Evolutionary conservation across 1,284 basidiomycete genomes (phyloP).

Genomic region (Austroboletus novae-zelandiae): DNA sequence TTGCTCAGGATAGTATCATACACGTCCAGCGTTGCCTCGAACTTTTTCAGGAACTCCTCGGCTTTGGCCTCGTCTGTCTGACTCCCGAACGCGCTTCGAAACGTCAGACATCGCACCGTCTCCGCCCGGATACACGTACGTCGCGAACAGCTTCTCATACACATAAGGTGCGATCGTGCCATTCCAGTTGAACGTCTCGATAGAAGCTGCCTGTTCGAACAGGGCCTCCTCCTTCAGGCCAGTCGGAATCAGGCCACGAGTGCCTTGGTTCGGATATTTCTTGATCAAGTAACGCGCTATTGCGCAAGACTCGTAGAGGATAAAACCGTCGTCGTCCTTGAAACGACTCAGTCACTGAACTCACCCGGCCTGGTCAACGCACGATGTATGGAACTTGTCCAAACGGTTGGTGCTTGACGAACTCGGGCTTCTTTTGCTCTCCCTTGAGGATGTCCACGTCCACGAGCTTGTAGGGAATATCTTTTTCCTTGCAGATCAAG

Average conservation of each 20-base stretch:
- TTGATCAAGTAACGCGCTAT: constrained; percentile 48
- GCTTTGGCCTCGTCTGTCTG: constrained; percentile 28
- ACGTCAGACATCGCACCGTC: background rate
- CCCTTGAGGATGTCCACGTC: constrained; percentile 40
- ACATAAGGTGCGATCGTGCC: constrained; percentile 15
- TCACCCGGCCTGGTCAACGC: constrained; percentile 9
- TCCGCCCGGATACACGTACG: constrained; percentile 26
- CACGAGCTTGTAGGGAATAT: constrained; percentile 50
- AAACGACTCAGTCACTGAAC: background rate
- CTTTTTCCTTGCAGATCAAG: constrained; percentile 48
- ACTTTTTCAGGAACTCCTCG: constrained; percentile 18
- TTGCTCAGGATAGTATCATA: constrained; percentile 48
- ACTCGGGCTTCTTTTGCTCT: constrained; percentile 49
- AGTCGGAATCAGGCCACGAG: constrained; percentile 32
- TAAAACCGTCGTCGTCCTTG: constrained; percentile 45
- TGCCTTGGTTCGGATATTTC: constrained; percentile 42
- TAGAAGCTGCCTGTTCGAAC: constrained; percentile 33
- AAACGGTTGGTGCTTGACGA: constrained; percentile 55
- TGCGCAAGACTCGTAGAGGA: constrained; percentile 51
- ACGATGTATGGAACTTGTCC: constrained; percentile 66
- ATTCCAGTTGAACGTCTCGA: constrained; percentile 34
- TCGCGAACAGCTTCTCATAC: constrained; percentile 36
- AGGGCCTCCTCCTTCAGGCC: constrained; percentile 30
- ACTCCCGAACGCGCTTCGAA: background rate
- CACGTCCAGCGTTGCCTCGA: constrained; percentile 39